Evolutionary conservation across 177 flowering plant genomes (phyloP).

Genomic region (Vitis hybrid): DNA sequence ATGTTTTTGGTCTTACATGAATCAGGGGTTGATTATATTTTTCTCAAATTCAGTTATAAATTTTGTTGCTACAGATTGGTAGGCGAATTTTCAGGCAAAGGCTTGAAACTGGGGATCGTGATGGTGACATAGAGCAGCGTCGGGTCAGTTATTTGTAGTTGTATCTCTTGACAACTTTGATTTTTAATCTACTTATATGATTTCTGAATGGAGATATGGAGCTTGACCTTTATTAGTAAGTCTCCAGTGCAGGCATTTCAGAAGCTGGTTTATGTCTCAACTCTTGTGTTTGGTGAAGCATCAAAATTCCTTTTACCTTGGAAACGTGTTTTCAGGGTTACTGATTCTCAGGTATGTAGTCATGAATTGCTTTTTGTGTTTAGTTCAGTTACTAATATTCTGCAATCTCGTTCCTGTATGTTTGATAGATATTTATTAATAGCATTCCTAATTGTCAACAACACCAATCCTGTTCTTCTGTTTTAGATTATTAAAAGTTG

Average conservation of each 20-base stretch:
- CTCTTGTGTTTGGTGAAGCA: constrained; percentile 94
- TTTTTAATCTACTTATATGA: neutral
- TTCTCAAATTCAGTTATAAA: neutral
- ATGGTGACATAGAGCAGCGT: constrained; percentile 75
- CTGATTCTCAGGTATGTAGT: constrained; percentile 84
- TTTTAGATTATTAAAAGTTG: too few species aligned
- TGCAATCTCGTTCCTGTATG: neutral
- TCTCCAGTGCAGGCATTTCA: constrained; percentile 98
- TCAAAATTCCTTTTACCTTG: constrained; percentile 95
- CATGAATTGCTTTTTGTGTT: neutral
- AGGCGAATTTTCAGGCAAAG: constrained; percentile 85
- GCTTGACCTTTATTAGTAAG: constrained; percentile 49
- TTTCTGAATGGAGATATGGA: constrained; percentile 20
- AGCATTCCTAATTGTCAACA: neutral
- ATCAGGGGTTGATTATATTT: neutral
- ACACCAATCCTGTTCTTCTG: neutral
- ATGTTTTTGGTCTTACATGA: neutral
- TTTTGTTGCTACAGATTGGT: constrained; percentile 60
- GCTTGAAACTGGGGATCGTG: constrained; percentile 96
- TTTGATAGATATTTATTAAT: neutral
- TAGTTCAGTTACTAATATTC: neutral
- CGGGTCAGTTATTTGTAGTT: constrained; percentile 59
- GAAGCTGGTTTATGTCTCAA: constrained; percentile 94
- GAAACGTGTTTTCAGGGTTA: constrained; percentile 94
- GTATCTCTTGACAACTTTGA: neutral